These are phyloP conservation scores for Asterochloris sp. DNA, from an alignment of 139 green algal genomes.

Conservation along the genomic window DNA sequence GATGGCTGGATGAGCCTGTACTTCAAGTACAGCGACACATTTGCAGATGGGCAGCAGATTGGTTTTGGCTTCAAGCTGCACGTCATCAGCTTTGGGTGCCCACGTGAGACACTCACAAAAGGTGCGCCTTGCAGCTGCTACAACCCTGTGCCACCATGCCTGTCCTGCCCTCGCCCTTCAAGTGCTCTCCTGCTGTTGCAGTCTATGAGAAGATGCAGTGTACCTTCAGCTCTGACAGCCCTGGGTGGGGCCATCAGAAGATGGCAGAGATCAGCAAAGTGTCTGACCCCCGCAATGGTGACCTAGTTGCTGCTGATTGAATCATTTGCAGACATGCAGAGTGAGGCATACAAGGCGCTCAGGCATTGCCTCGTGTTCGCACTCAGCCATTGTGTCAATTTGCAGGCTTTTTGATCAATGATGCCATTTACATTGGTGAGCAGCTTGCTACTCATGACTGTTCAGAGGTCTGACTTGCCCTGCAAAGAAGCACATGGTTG, in stretches of 20 bases:
- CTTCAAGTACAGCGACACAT: constrained; percentile 10
- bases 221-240: constrained; percentile 12
- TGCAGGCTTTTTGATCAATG: constrained; percentile 11
- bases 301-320: too few relatives aligned
- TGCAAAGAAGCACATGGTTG: too few relatives aligned
- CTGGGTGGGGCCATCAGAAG: constrained; percentile 12
- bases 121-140: not conserved
- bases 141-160: not conserved
- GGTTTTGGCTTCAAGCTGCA: constrained; percentile 20
- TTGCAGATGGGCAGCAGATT: constrained; percentile 15
- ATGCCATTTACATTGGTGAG: constrained; percentile 12
- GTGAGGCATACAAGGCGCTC: too few relatives aligned
- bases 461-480: too few relatives aligned
- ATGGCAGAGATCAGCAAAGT: constrained; percentile 8
- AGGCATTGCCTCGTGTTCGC: too few relatives aligned
- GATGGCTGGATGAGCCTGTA: constrained; percentile 17
- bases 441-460: too few relatives aligned
- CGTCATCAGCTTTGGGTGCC: constrained; percentile 12
- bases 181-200: not conserved
- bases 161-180: not conserved
- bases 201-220: constrained; percentile 17
- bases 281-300: not conserved
- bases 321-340: too few relatives aligned
- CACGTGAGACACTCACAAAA: constrained; percentile 10
- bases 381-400: too few relatives aligned